Conservation (phyloP, 1,284 basidiomycete genomes). For the Boletus sp. region DNA sequence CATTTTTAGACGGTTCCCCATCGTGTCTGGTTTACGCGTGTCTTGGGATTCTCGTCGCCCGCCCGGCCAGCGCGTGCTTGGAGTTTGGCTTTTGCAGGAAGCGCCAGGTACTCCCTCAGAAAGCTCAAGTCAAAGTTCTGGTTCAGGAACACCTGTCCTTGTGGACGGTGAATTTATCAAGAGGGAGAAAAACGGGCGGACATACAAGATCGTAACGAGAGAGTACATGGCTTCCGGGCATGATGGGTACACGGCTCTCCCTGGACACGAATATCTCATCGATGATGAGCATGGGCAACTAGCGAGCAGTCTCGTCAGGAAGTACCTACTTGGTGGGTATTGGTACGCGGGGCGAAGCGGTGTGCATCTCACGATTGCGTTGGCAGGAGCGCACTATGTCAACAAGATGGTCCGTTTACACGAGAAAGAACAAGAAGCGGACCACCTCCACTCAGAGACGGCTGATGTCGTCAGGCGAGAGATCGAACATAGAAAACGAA, state of each 20-base stretch:
- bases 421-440: constrained; percentile 21
- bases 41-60: constrained; percentile 80
- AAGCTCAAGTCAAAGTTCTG: constrained; percentile 35
- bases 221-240: constrained; percentile 76
- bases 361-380: constrained; percentile 2
- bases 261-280: constrained; percentile 65
- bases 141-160: constrained; percentile 39
- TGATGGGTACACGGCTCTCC: constrained; percentile 77
- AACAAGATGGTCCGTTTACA: constrained; percentile 51
- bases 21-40: constrained; percentile 82
- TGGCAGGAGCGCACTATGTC: constrained; percentile 61
- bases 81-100: constrained; percentile 63
- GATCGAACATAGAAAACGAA: constrained; percentile 30
- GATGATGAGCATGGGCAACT: constrained; percentile 84
- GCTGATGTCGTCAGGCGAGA: constrained; percentile 42
- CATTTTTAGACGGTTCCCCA: constrained; percentile 75
- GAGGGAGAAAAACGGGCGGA: constrained; percentile 51
- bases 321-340: constrained; percentile 75
- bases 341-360: neutral
- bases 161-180: constrained; percentile 53
- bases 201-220: constrained; percentile 74
- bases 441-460: constrained; percentile 42
- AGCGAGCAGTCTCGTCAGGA: constrained; percentile 79
- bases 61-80: constrained; percentile 68
- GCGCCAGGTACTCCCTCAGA: constrained; percentile 39